Evolutionary conservation across 169 alveolate genomes (phyloP).

Genomic region (Amoebophrya sp.): DNA sequence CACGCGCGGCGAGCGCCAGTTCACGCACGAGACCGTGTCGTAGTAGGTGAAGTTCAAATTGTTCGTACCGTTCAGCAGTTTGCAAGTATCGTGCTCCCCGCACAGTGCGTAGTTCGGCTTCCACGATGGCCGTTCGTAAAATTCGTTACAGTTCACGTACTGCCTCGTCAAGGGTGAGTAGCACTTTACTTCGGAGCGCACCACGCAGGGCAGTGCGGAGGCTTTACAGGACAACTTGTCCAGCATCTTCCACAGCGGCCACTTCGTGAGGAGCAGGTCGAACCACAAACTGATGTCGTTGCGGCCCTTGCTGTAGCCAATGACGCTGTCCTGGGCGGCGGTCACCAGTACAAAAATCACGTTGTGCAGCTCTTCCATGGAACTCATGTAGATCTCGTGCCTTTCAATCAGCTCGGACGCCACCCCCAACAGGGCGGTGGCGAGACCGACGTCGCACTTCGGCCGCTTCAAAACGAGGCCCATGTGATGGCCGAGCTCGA

Average conservation of each 20-base stretch:
- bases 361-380: background rate
- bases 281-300: background rate
- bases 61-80: background rate
- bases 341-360: background rate
- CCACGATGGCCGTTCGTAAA: background rate
- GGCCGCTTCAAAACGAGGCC: background rate
- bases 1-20: background rate
- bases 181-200: background rate
- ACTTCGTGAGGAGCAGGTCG: background rate
- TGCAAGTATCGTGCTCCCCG: conserved; percentile 4
- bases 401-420: background rate
- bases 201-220: background rate
- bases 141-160: background rate
- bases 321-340: background rate
- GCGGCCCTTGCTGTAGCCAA: background rate
- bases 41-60: background rate
- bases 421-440: conserved; percentile 1
- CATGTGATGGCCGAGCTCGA: background rate
- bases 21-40: background rate
- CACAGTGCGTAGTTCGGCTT: background rate
- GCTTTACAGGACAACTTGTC: background rate
- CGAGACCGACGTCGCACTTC: background rate
- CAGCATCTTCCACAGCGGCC: conserved; percentile 11
- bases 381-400: background rate
- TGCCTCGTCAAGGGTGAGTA: background rate